Conservation (phyloP, 1,284 basidiomycete genomes). For the Microbotryum silenes-acaulis region DNA sequence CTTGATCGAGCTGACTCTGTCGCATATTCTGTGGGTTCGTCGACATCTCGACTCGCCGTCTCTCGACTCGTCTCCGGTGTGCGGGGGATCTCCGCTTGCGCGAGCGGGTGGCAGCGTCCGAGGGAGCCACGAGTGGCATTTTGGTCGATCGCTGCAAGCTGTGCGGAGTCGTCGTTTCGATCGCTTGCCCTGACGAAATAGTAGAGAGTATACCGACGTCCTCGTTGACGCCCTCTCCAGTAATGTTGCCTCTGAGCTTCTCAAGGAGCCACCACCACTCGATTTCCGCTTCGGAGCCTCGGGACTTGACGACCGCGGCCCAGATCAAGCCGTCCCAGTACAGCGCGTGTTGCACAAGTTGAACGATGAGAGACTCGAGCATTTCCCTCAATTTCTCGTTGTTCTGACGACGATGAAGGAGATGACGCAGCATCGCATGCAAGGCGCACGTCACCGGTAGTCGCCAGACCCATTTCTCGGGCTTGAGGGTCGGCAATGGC, state of each 20-base stretch:
- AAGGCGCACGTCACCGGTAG: conserved; percentile 19
- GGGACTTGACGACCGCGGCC: neutral
- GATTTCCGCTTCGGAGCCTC: neutral
- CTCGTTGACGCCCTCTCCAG: neutral
- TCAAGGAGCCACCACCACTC: conserved; percentile 10
- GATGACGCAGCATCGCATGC: conserved; percentile 17
- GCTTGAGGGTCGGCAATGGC: conserved; percentile 1
- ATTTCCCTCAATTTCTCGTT: neutral
- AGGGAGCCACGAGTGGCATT: no score
- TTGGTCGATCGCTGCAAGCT: no score
- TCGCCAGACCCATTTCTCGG: conserved; percentile 29
- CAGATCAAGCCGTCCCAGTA: conserved; percentile 23
- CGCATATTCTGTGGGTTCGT: no score
- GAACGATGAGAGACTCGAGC: conserved; percentile 16
- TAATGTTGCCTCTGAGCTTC: neutral
- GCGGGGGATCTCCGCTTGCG: no score
- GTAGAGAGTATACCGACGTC: neutral
- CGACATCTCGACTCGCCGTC: neutral
- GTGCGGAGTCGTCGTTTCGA: no score
- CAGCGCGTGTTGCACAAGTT: conserved; percentile 19
- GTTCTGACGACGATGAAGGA: neutral
- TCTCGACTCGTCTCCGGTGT: neutral
- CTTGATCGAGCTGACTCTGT: no score
- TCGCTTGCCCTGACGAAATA: neutral
- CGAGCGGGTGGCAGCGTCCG: neutral